Conservation (phyloP, 2,329 filamentous ascomycete genomes). For the Trichoderma endophyticum region DNA sequence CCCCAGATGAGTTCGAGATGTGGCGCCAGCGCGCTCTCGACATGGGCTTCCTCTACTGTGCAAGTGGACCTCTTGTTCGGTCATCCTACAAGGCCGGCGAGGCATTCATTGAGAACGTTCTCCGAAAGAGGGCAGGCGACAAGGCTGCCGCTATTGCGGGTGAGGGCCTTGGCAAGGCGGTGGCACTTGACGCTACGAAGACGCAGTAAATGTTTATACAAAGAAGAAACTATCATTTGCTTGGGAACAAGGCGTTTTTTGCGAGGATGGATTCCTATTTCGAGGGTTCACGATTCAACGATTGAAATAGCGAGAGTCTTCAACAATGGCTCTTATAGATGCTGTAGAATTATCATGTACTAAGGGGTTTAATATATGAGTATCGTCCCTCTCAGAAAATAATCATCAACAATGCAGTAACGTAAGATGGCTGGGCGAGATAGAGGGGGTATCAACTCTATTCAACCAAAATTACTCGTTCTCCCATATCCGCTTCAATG, state of each 20-base stretch:
- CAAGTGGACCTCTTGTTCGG: conserved; percentile 85
- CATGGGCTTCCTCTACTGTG: conserved; percentile 95
- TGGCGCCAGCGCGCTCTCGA: conserved; percentile 89
- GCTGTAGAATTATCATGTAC: not conserved
- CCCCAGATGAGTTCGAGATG: conserved; percentile 83
- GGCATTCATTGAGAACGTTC: conserved; percentile 96
- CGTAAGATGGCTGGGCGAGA: not conserved
- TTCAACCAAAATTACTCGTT: conserved; percentile 6
- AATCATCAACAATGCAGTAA: not conserved
- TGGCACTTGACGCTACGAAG: conserved; percentile 35
- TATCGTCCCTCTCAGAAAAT: not conserved
- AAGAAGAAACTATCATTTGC: not conserved
- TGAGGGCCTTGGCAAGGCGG: conserved; percentile 37
- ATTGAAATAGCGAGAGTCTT: conserved; percentile 27
- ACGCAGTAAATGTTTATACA: not conserved
- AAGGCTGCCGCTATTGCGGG: conserved; percentile 33
- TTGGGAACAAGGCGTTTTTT: conserved; percentile 11
- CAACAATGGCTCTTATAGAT: conserved; percentile 26
- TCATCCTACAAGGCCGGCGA: conserved; percentile 98
- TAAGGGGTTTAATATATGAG: not conserved
- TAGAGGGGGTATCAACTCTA: conserved; percentile 9
- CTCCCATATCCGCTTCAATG: conserved; percentile 59
- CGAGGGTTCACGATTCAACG: conserved; percentile 28
- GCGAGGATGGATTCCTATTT: not conserved
- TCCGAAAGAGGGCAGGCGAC: conserved; percentile 70